Conservation (phyloP, 139 green algal genomes). For the Klebsormidium nitens region DNA sequence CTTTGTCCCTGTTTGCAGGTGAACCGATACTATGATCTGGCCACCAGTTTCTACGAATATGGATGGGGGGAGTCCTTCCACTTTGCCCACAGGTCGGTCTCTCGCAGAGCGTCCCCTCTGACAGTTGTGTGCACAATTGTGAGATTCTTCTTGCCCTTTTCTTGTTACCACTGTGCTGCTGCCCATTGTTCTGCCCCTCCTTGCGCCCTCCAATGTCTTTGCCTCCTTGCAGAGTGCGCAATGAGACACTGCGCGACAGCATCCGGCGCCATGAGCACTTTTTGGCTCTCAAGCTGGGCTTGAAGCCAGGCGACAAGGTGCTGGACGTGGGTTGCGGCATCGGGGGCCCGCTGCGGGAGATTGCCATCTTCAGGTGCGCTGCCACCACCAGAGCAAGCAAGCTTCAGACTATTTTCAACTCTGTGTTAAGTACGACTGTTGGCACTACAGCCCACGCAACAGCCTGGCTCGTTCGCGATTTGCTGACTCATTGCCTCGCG, state of each 20-base stretch:
- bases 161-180: too few species aligned
- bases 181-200: not conserved
- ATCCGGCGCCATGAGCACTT: conserved; percentile 67
- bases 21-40: conserved; percentile 65
- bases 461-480: too few species aligned
- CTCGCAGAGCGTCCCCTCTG: too few species aligned
- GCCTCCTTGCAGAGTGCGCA: not conserved
- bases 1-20: conserved; percentile 28
- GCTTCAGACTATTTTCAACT: too few species aligned
- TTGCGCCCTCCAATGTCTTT: not conserved
- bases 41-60: conserved; percentile 63
- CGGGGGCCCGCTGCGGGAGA: conserved; percentile 48
- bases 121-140: too few species aligned
- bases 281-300: conserved; percentile 51
- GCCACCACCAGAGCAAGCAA: too few species aligned
- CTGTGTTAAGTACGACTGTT: too few species aligned
- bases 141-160: too few species aligned
- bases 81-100: conserved; percentile 53
- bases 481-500: conserved; percentile 3
- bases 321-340: conserved; percentile 54
- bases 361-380: conserved; percentile 43
- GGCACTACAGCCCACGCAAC: too few species aligned
- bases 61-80: conserved; percentile 71
- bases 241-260: conserved; percentile 56
- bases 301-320: conserved; percentile 50